Evolutionary conservation across 2,329 filamentous ascomycete species (phyloP), one percentile per base, ranked within the genome.

Genomic region (Clarireedia homoeocarpa): DNA sequence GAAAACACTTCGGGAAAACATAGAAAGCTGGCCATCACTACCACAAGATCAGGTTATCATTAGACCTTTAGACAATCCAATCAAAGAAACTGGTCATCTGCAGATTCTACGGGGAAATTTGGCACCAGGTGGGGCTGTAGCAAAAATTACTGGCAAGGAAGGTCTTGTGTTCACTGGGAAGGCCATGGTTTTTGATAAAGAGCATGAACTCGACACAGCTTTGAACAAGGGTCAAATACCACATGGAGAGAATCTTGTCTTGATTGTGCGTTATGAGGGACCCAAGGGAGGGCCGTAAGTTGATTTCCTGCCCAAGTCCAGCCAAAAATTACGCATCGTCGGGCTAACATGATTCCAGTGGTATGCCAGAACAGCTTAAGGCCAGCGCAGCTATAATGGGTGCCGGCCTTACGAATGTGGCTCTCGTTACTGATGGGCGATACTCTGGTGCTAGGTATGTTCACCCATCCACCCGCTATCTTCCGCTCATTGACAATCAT

Each of bases 81-180:
- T 91, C 77, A 96, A 96, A 71, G 63, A 77, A 1, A 89, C 85
- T 0, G 92, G 92, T 45, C 92, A 97, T 71, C 80, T 97, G 58
- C 90, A 92, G 71, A 88, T 97, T 58, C 79, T 97, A 3, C 81
- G 82, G 58, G 92, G 92, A 20, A 96, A 95, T 70, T 79, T 96
- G 34, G 89, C 91, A 2, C 92, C 92, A 1, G 87, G 84, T 10
- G 92, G 92, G 36, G 88, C 91, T 1, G 91, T 97, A 1, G 91
- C 91, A 58, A 97, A 97, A 73, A 96, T 97, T 71, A 96, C 92
- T 0, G 92, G 92, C 38, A 96, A 96, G 71, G 92, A 97, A 71
- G 92, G 92, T 2, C 79, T 91, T 6, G 76, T 74, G 12, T 97
- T 97, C 72, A 85, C 79, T 0, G 92, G 92, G 49, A 83, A 83